These are phyloP conservation scores for Alternaria viburni DNA, from an alignment of 2,329 filamentous ascomycete genomes.

Conservation along the genomic window DNA sequence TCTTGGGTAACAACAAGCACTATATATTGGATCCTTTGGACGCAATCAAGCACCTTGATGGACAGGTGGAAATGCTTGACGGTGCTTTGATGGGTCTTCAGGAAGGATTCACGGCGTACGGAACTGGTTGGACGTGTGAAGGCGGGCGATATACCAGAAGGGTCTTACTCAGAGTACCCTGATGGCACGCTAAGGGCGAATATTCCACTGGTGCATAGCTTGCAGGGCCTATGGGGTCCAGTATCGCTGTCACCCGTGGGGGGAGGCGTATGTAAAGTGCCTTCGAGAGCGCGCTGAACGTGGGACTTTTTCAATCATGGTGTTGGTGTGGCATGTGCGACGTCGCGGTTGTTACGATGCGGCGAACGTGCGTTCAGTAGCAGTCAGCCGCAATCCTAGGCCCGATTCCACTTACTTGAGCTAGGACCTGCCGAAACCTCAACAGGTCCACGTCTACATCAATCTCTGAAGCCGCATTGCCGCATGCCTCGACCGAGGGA, in stretches of 20 bases:
- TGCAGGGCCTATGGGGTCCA: not conserved
- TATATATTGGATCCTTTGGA: slow-evolving; percentile 7
- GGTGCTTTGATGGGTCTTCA: not conserved
- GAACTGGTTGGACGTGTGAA: not conserved
- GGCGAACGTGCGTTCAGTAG: not conserved
- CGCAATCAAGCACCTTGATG: slow-evolving; percentile 9
- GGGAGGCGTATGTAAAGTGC: not conserved
- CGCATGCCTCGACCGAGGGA: not conserved
- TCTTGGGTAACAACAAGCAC: slow-evolving; percentile 6
- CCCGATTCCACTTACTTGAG: not conserved
- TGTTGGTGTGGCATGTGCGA: not conserved
- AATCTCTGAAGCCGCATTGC: not conserved
- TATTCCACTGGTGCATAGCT: slow-evolving; percentile 1
- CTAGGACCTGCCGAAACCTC: not conserved
- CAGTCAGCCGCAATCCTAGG: not conserved
- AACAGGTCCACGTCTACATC: not conserved
- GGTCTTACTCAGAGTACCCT: slow-evolving; percentile 7
- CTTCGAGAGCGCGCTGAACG: not conserved
- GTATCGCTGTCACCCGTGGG: not conserved
- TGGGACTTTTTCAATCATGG: not conserved
- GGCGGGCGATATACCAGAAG: not conserved
- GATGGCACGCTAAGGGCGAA: slow-evolving; percentile 10
- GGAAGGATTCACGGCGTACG: not conserved
- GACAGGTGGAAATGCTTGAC: not conserved
- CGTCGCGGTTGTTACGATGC: not conserved